Evolutionary conservation across 208 protist genomes (phyloP), one percentile per base, ranked within the genome.

Genomic region (Porcisia hertigi): DNA sequence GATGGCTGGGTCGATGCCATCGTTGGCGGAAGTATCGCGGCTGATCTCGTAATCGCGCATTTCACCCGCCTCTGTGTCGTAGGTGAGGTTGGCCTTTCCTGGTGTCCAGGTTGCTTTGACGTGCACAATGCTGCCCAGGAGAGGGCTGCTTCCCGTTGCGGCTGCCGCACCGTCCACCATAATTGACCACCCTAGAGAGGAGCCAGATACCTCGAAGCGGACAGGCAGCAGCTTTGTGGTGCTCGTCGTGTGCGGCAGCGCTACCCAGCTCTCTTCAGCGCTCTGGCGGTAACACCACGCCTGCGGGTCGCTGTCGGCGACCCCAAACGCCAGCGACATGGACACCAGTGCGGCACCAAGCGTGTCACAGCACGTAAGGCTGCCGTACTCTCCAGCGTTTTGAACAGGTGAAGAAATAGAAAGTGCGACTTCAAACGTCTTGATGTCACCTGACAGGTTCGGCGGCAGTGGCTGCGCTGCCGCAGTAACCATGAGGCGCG

Each of bases 371-470:
- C 73, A 85, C 36, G 58, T 74, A 18, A 92, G 77, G 23, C 67
- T 76, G 63, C 88, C 88, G 73, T 89, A 90, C 71, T 89, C 88
- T 20, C 83, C 85, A 4, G 67, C 66, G 41, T 53, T 81, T 53
- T 81, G 75, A 8, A 76, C 71, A n/a, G 69, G 69, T 36, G 71
- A 41, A 0, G 67, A 25, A 12, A 87, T 39, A 12, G 65, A 59
- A 14, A 90, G 73, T 5, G 69, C 47, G 11, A 92, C 82, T 9
- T 88, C 84, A 73, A 90, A 92, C 43, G 41, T 53, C 43, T 82
- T 81, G 53, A 88, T 74, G 25, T 92, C 88, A 36, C 86, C 88
- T 4, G 84, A 87, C 34, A 92, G 66, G 78, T 92, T 92, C 25
- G 86, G 86, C 70, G 80, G 76, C 57, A 76, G 80, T 1, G 86